Conservation (phyloP, 2,329 filamentous ascomycete genomes). For the Trichophyton mentagrophytes region DNA sequence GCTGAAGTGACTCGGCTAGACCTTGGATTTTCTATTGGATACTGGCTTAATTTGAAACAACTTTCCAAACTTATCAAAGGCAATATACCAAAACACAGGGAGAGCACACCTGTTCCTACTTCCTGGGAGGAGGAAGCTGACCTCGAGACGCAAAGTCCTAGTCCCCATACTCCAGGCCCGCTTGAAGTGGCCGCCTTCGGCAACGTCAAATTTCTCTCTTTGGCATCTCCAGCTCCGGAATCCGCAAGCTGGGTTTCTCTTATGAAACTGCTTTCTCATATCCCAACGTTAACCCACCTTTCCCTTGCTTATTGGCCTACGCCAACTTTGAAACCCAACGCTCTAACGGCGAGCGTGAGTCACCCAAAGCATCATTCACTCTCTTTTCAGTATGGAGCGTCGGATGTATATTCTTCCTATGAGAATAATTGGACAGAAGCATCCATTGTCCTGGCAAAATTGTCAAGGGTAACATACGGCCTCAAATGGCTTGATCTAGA, state of each 20-base stretch:
- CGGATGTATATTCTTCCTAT: slow-evolving; percentile 37
- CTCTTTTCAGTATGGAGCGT: slow-evolving; percentile 38
- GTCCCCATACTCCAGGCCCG: slow-evolving; percentile 14
- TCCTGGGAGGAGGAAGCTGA: slow-evolving; percentile 30
- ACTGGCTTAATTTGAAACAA: slow-evolving; percentile 37
- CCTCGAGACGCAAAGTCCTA: background rate
- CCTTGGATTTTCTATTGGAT: slow-evolving; percentile 38
- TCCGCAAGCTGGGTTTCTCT: slow-evolving; percentile 44
- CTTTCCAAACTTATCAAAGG: slow-evolving; percentile 34
- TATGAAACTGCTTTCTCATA: slow-evolving; percentile 39
- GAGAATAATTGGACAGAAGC: slow-evolving; percentile 47
- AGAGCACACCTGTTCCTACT: slow-evolving; percentile 17
- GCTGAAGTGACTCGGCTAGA: slow-evolving; percentile 41
- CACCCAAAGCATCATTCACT: slow-evolving; percentile 29
- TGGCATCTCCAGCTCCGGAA: slow-evolving; percentile 37
- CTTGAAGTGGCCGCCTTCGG: slow-evolving; percentile 31
- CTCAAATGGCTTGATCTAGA: slow-evolving; percentile 51
- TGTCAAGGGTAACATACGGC: slow-evolving; percentile 45
- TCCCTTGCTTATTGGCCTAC: slow-evolving; percentile 51
- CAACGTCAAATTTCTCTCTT: slow-evolving; percentile 45
- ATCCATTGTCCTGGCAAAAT: slow-evolving; percentile 42
- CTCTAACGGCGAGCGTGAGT: slow-evolving; percentile 33
- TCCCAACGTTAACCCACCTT: slow-evolving; percentile 48
- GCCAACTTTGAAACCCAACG: slow-evolving; percentile 45
- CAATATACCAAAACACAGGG: slow-evolving; percentile 10